Evolutionary conservation across 163 green algal genomes (phyloP).

Genomic region (Chloroidium sp.): DNA sequence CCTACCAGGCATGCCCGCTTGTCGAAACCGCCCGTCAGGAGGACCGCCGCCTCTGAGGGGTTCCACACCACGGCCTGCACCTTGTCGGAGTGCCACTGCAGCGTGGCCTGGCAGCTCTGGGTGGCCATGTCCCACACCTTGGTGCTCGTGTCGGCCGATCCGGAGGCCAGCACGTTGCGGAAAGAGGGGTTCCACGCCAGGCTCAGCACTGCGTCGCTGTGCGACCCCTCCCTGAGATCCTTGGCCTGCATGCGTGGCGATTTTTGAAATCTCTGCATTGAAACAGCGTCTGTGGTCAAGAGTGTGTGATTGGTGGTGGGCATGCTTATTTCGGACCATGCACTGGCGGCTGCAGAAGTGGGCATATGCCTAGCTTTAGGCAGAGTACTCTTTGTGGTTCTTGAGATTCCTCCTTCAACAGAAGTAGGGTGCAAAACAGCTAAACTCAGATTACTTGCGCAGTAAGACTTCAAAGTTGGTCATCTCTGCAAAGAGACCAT

Average conservation of each 20-base stretch:
- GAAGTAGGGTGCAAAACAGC: no score
- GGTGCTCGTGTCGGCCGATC: constrained; percentile 74
- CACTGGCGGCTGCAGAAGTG: no score
- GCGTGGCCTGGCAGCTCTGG: constrained; percentile 60
- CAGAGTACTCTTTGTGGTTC: no score
- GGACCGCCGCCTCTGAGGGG: constrained; percentile 67
- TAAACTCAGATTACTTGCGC: no score
- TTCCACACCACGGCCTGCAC: constrained; percentile 95
- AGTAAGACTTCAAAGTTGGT: no score
- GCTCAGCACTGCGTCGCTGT: constrained; percentile 78
- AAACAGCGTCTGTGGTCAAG: no score
- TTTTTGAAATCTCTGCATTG: no score
- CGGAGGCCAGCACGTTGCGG: constrained; percentile 86
- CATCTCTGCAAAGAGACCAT: no score
- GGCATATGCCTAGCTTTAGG: no score
- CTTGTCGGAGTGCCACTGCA: constrained; percentile 84
- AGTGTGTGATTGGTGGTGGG: no score
- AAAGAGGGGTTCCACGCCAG: constrained; percentile 82
- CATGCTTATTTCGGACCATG: no score
- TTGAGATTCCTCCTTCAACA: no score
- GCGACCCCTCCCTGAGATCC: constrained; percentile 61
- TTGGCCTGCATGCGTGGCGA: background rate
- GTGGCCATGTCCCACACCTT: constrained; percentile 83
- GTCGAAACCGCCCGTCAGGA: constrained; percentile 89
- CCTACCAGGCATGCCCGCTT: constrained; percentile 49